These are phyloP conservation scores for Hirsutella minnesotensis DNA, from an alignment of 2,329 filamentous ascomycete genomes.

Conservation along the genomic window DNA sequence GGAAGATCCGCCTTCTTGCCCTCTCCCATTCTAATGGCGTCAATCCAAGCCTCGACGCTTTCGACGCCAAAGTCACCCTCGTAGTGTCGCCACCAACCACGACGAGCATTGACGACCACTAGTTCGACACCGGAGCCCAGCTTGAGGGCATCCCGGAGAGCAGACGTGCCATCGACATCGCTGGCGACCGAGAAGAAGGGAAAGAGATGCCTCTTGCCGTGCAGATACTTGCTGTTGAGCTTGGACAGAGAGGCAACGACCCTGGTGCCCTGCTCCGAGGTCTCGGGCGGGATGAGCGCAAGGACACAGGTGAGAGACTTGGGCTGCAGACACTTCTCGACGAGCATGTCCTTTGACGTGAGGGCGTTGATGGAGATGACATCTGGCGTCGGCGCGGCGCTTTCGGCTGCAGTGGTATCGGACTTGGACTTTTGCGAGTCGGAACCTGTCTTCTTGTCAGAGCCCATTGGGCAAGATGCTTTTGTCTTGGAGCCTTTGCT, in stretches of 20 bases:
- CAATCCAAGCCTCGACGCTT: slow-evolving; percentile 74
- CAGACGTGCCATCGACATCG: slow-evolving; percentile 26
- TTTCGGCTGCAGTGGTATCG: slow-evolving; percentile 15
- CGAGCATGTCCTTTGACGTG: slow-evolving; percentile 49
- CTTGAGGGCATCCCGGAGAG: slow-evolving; percentile 38
- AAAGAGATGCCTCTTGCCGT: slow-evolving; percentile 58
- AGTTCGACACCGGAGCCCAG: slow-evolving; percentile 55
- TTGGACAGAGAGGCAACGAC: slow-evolving; percentile 56
- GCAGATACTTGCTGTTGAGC: slow-evolving; percentile 62
- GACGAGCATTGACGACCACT: slow-evolving; percentile 73
- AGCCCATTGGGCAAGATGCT: slow-evolving; percentile 10
- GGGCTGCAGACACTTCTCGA: slow-evolving; percentile 58
- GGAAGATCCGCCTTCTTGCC: slow-evolving; percentile 68
- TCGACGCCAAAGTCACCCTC: slow-evolving; percentile 45
- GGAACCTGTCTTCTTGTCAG: slow-evolving; percentile 23
- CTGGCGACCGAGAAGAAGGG: slow-evolving; percentile 68
- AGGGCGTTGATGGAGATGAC: slow-evolving; percentile 57
- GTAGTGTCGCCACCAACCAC: slow-evolving; percentile 76
- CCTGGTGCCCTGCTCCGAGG: slow-evolving; percentile 38
- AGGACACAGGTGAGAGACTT: slow-evolving; percentile 79
- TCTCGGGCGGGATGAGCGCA: slow-evolving; percentile 49
- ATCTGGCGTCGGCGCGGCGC: slow-evolving; percentile 13
- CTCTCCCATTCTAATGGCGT: slow-evolving; percentile 83
- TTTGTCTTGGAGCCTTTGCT: slow-evolving; percentile 16
- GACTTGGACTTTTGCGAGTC: slow-evolving; percentile 14